Base-by-base conservation (phyloP, 176 grass and related monocot species). In the Raddia guianensis region DNA sequence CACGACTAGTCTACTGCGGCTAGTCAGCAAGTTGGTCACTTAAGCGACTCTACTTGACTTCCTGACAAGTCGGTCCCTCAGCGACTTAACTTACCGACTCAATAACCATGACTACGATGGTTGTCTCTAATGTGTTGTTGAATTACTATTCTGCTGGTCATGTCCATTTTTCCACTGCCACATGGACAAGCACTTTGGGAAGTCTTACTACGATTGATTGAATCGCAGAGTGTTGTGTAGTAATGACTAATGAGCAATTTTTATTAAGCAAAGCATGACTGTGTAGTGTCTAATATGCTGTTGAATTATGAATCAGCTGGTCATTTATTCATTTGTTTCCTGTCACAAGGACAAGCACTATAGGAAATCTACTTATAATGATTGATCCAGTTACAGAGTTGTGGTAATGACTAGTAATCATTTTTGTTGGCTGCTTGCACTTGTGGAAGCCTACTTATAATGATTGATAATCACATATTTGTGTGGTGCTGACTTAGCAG, bases 131-230 rank as follows among this genome's bases (percentile, higher is more conserved):
- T 72, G 51, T 51, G 46, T 82, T 20, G 43, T 70, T 18, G 16
- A 72, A 72, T 82, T 61, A 72, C 47, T 50, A 51, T 19, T 62
- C 15, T 49, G 45, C 5, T 72, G 67, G 45, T 70, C 43, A 12
- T 64, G 32, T 42, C 48, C 61, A 52, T 52, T 64, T 40, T 51
- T 37, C 2, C 10, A 65, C 61, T 66, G 9, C 10, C 34, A 78
- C 76, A 66, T 78, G 62, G 47, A 78, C 61, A 78, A 78, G 18
- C 47, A 78, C 61, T 53, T 5, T 63, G 19, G 21, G 57, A 18
- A 63, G 21, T 4, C 42, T 27, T 32, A 49, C 65, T 18, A 40
- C 66, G 32, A 21, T 71, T 15, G 6, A 53, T 45, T 48, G 61
- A 53, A 37, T 53, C 52, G 76, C 33, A 66, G 27, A 65, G 48